Base-by-base conservation (phyloP, 768 basidiomycete genomes). In the Austroboletus festivus region DNA sequence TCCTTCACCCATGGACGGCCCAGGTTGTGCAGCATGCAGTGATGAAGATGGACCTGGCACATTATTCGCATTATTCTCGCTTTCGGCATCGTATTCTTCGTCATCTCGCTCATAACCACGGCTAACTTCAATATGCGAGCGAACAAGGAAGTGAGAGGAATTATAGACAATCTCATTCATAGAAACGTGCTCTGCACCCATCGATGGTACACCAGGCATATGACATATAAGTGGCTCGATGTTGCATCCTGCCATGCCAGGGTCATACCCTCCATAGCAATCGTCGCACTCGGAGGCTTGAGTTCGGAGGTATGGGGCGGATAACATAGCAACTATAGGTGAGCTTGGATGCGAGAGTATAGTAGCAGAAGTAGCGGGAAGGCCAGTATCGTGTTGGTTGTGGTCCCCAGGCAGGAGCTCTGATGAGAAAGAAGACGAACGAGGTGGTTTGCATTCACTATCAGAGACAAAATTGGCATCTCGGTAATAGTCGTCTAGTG, bases 221-320 rank as follows among this genome's bases (percentile, higher is more conserved):
- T 26, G 20, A 8, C 57, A 59, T 0, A 39, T 1, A n/a, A 18
- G 18, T 0, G 8, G 38, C 5, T 33, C 47, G 24, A 7, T 12
- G 20, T 50, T 23, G 35, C 60, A 56, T 10, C 59, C 59, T 12
- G 59, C 60, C 59, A 60, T 60, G 18, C 59, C 60, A 8, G 60
- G 53, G 20, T 60, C 59, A 28, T 60, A 52, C 1, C 35, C 53
- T 6, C 46, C 59, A 21, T 60, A 62, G 16, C 20, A 2, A 23
- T 60, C 59, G 6, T 7, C n/a, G 12, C 16, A n/a, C n/a, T n/a
- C n/a, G n/a, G n/a, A n/a, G n/a, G n/a, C n/a, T n/a, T n/a, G n/a
- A n/a, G n/a, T n/a, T n/a, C n/a, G n/a, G 4, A 18, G 16, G 6
- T n/a, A 18, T n/a, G 18, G 35, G 18, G 5, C 11, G 33, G 10